Evolutionary conservation across 306 rosid species (phyloP).

Genomic region (Hippophae rhamnoides): DNA sequence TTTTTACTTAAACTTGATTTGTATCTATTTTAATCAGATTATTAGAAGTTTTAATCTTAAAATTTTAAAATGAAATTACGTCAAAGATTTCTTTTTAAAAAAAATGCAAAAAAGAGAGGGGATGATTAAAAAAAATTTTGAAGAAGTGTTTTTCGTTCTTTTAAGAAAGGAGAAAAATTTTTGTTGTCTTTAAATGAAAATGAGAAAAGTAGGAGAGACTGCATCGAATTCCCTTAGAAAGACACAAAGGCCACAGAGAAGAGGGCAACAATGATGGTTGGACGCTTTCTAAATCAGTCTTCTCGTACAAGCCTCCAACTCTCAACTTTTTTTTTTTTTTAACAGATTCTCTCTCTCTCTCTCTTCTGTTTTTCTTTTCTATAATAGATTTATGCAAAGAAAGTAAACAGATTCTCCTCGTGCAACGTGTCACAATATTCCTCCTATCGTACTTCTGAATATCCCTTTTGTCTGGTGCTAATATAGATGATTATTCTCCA

Average conservation of each 20-base stretch:
- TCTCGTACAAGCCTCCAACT: slow-evolving; percentile 67
- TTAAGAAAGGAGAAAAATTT: not conserved
- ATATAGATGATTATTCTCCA: slow-evolving; percentile 53
- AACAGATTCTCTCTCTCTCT: slow-evolving; percentile 37
- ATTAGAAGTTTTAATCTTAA: too few relatives aligned
- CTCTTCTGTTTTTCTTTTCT: slow-evolving; percentile 1
- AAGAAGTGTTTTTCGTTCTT: too few relatives aligned
- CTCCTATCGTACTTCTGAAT: slow-evolving; percentile 55
- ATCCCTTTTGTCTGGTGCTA: slow-evolving; percentile 74
- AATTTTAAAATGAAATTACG: too few relatives aligned
- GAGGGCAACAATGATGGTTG: slow-evolving; percentile 43
- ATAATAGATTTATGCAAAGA: not conserved
- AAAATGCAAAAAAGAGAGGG: too few relatives aligned
- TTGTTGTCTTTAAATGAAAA: not conserved
- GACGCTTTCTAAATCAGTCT: slow-evolving; percentile 69
- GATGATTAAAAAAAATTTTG: too few relatives aligned
- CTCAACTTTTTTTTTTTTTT: slow-evolving; percentile 54
- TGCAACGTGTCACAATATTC: slow-evolving; percentile 59
- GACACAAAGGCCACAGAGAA: slow-evolving; percentile 8
- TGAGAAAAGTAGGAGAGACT: slow-evolving; percentile 10
- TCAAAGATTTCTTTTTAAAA: too few relatives aligned
- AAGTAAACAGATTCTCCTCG: slow-evolving; percentile 31
- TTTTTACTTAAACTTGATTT: too few relatives aligned
- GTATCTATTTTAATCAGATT: too few relatives aligned
- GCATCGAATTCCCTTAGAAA: slow-evolving; percentile 74